These are phyloP conservation scores for Russula emetica DNA, from an alignment of 768 basidiomycete species.

Conservation along the genomic window DNA sequence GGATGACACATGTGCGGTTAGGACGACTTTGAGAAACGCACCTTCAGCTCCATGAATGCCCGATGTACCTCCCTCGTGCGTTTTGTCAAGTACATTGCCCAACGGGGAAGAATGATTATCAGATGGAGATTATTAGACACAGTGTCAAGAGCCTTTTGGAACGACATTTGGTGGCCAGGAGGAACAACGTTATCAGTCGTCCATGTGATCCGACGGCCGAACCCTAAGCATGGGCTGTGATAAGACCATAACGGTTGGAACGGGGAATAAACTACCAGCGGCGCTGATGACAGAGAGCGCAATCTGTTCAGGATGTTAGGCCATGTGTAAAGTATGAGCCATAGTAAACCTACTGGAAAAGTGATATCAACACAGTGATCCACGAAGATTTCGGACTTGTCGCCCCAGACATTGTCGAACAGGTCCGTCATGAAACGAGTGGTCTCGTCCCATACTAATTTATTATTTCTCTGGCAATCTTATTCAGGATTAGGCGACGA, in stretches of 20 bases:
- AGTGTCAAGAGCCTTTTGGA: conserved; percentile 47
- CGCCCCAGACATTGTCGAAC: too few relatives aligned
- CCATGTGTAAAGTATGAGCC: too few relatives aligned
- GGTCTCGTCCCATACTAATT: too few relatives aligned
- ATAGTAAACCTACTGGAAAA: too few relatives aligned
- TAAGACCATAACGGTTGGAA: neutral
- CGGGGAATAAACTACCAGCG: conserved; percentile 35
- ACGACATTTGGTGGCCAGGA: conserved; percentile 44
- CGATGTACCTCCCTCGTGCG: conserved; percentile 33
- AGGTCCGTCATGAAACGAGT: too few relatives aligned
- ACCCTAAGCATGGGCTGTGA: conserved; percentile 32
- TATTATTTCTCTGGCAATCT: too few relatives aligned
- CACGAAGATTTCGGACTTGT: too few relatives aligned
- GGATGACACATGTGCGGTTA: neutral
- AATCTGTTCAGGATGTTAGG: conserved; percentile 36
- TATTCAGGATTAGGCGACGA: too few relatives aligned
- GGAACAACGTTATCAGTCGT: conserved; percentile 41
- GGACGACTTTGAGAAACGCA: conserved; percentile 24
- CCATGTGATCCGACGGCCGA: conserved; percentile 51
- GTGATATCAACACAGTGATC: too few relatives aligned
- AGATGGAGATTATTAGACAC: conserved; percentile 39
- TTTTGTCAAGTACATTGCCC: conserved; percentile 39
- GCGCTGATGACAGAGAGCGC: conserved; percentile 53
- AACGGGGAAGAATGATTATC: conserved; percentile 40
- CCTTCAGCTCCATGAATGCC: conserved; percentile 45